phyloP scores from a whole-genome alignment of 2,329 filamentous ascomycete genomes.

The Aspergillus spinulosporus region DNA sequence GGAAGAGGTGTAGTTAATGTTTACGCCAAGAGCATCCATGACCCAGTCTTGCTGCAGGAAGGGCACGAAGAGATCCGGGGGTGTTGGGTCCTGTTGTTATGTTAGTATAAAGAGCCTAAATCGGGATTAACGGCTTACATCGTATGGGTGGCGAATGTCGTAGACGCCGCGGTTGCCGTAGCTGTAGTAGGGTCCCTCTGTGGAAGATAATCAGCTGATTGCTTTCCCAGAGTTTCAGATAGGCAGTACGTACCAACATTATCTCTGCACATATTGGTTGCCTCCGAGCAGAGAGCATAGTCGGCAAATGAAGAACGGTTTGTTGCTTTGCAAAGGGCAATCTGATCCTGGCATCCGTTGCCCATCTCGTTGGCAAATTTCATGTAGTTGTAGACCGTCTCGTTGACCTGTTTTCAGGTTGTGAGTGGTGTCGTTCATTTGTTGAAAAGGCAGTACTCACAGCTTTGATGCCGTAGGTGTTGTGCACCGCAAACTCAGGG shows the following conservation, averaged over 20 bases:
- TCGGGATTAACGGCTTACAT: constrained; percentile 25
- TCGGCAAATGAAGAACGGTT: constrained; percentile 59
- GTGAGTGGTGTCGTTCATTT: not conserved
- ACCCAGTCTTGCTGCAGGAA: constrained; percentile 64
- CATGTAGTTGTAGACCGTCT: constrained; percentile 60
- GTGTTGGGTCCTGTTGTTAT: constrained; percentile 59
- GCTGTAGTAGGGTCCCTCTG: constrained; percentile 56
- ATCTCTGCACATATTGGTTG: constrained; percentile 56
- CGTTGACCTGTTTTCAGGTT: constrained; percentile 46
- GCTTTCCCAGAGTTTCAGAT: not conserved
- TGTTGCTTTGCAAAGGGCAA: constrained; percentile 64
- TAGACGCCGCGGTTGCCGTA: constrained; percentile 59
- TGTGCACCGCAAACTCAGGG: constrained; percentile 56
- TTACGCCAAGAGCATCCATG: constrained; percentile 62
- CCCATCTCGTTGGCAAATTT: constrained; percentile 63
- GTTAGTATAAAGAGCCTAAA: not conserved
- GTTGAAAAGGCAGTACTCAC: constrained; percentile 21
- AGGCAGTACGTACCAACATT: constrained; percentile 48
- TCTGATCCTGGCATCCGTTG: constrained; percentile 61
- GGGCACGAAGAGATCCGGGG: constrained; percentile 60
- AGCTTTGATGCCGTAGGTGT: constrained; percentile 56
- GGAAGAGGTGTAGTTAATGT: constrained; percentile 59
- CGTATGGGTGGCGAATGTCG: constrained; percentile 58
- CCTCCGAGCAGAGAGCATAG: constrained; percentile 54
- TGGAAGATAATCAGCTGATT: not conserved